These are phyloP conservation scores for Backusella parvicylindrica DNA, from an alignment of 192 early-diverging fungal genomes.

Conservation along the genomic window DNA sequence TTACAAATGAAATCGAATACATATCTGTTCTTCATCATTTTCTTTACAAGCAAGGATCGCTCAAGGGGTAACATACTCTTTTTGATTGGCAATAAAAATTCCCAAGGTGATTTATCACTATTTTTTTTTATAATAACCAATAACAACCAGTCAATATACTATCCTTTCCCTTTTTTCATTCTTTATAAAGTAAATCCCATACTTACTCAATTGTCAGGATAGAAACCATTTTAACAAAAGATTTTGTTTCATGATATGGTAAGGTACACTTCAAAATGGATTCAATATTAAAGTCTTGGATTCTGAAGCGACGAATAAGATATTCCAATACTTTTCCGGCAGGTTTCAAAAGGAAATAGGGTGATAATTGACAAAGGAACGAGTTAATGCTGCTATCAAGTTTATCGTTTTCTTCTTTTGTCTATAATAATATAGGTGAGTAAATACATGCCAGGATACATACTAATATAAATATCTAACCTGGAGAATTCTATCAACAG, in stretches of 20 bases:
- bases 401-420: constrained; percentile 73
- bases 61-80: constrained; percentile 58
- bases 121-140: background rate
- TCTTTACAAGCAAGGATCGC: constrained; percentile 66
- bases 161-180: background rate
- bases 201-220: constrained; percentile 66
- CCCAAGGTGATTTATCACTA: constrained; percentile 52
- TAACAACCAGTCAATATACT: background rate
- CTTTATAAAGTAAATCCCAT: background rate
- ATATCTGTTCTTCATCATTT: constrained; percentile 62
- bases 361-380: constrained; percentile 79
- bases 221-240: constrained; percentile 80
- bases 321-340: constrained; percentile 90
- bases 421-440: no score
- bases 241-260: constrained; percentile 92
- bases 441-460: no score
- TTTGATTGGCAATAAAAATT: constrained; percentile 55
- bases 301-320: constrained; percentile 82
- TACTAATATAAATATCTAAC: no score
- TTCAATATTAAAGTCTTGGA: constrained; percentile 87
- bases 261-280: constrained; percentile 72
- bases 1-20: constrained; percentile 79
- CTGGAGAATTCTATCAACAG: constrained; percentile 73
- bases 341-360: constrained; percentile 81
- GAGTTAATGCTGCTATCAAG: constrained; percentile 71